phyloP scores from a whole-genome alignment of 306 rosid species.

The Rubus parviflorus region DNA sequence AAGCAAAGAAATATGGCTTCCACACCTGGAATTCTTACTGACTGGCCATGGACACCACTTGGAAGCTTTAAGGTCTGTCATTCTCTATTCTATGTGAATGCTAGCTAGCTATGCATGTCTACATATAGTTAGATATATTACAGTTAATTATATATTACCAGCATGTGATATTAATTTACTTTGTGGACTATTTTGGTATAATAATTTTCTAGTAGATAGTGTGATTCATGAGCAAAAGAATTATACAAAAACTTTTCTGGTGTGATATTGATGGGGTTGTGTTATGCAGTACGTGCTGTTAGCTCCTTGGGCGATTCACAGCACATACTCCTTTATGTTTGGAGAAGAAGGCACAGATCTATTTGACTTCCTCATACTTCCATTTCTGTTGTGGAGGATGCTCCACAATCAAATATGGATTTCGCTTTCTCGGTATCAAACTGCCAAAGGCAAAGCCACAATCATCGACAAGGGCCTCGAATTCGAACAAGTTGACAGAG shows the following conservation, averaged over 20 bases:
- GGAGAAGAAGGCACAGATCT: constrained; percentile 38
- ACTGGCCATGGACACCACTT: constrained; percentile 61
- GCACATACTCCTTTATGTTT: constrained; percentile 36
- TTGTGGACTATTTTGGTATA: background rate
- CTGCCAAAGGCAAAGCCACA: constrained; percentile 48
- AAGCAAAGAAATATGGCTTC: constrained; percentile 39
- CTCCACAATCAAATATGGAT: constrained; percentile 67
- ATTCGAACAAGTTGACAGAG: constrained; percentile 43
- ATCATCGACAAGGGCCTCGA: constrained; percentile 46
- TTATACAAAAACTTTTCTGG: too few species aligned
- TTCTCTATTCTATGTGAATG: background rate
- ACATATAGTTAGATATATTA: background rate
- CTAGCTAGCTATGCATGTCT: background rate
- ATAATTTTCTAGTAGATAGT: too few species aligned
- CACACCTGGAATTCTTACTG: constrained; percentile 51
- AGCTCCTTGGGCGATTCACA: constrained; percentile 58
- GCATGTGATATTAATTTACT: background rate
- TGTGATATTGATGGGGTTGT: background rate
- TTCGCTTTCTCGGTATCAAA: constrained; percentile 52
- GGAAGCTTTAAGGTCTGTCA: constrained; percentile 47
- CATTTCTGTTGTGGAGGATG: constrained; percentile 47
- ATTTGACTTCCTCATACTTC: constrained; percentile 42
- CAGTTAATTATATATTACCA: background rate
- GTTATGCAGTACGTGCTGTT: constrained; percentile 53
- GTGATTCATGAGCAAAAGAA: too few species aligned